A percentile compares a stretch with the other conserved stretches of the same genome.
Conservation (phyloP, 768 basidiomycete genomes). For the Rhodotorula paludigena region DNA sequence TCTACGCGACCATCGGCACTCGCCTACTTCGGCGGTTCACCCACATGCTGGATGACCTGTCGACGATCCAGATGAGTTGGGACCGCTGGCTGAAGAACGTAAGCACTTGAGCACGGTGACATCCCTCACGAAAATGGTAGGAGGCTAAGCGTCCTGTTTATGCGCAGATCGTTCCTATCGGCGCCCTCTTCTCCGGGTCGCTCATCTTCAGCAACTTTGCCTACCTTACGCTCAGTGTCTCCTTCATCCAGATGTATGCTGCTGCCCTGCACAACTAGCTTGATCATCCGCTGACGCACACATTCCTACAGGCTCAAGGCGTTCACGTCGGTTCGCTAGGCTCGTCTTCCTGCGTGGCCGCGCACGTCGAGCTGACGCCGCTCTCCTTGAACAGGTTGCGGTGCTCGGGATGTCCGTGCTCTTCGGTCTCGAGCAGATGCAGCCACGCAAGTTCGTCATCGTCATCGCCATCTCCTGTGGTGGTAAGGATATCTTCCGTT, state of each 20-base stretch:
- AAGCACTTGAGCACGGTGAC: background rate
- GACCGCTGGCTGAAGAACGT: constrained; percentile 51
- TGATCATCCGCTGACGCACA: constrained; percentile 23
- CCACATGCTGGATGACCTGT: constrained; percentile 65
- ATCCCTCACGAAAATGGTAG: background rate
- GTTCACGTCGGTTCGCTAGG: constrained; percentile 68
- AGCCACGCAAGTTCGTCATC: constrained; percentile 69
- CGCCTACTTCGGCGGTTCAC: constrained; percentile 79
- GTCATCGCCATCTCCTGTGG: constrained; percentile 86
- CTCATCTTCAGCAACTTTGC: constrained; percentile 88
- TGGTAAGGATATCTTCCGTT: constrained; percentile 43
- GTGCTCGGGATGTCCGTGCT: constrained; percentile 73
- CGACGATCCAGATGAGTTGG: constrained; percentile 68
- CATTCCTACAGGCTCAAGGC: constrained; percentile 56
- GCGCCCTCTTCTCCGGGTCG: constrained; percentile 84
- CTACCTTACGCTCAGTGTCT: constrained; percentile 82
- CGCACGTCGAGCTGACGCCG: background rate
- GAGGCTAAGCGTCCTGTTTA: background rate
- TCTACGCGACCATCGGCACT: constrained; percentile 63
- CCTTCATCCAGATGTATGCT: constrained; percentile 83
- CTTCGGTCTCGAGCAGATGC: constrained; percentile 82
- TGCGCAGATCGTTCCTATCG: constrained; percentile 85
- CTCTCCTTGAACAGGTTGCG: constrained; percentile 18
- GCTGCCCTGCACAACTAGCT: constrained; percentile 60
- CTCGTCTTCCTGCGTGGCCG: background rate